Conservation (phyloP, 176 grass and related monocot species). For the Eragrostis nindensis region DNA sequence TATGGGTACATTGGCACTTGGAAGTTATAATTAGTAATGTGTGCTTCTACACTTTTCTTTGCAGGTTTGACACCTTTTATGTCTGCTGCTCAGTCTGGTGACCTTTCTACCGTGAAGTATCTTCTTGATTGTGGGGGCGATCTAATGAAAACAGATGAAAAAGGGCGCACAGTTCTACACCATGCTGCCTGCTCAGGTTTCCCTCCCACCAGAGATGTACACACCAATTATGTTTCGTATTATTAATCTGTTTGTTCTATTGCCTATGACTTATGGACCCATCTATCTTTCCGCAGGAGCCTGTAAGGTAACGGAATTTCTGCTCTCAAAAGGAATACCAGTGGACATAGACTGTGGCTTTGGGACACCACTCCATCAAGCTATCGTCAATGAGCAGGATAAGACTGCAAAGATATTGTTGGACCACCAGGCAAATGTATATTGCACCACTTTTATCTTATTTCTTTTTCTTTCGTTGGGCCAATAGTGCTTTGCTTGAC, state of each 20-base stretch:
- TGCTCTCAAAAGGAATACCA: conserved; percentile 35
- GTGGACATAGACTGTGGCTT: conserved; percentile 33
- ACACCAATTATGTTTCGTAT: neutral
- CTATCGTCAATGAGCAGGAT: conserved; percentile 19
- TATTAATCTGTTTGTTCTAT: neutral
- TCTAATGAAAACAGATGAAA: conserved; percentile 21
- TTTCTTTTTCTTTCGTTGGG: neutral
- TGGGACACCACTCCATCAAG: conserved; percentile 32
- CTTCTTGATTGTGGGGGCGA: conserved; percentile 35
- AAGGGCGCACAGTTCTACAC: conserved; percentile 33
- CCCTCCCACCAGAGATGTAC: no score
- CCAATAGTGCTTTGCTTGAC: neutral
- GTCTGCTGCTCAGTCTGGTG: conserved; percentile 9
- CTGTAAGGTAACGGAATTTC: conserved; percentile 38
- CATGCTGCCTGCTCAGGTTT: conserved; percentile 31
- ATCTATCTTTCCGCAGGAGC: conserved; percentile 14
- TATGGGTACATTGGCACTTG: neutral
- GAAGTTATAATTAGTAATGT: no score
- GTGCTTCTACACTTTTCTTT: neutral
- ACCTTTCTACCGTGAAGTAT: conserved; percentile 34
- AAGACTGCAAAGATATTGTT: conserved; percentile 44
- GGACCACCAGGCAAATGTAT: conserved; percentile 48
- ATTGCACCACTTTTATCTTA: neutral
- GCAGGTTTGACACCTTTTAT: conserved; percentile 32
- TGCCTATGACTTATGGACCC: neutral